Percentiles rank a stretch among this genome's conserved stretches.
These are phyloP conservation scores for Tylopilus sp. DNA, from an alignment of 1,284 basidiomycete genomes.

Conservation along the genomic window DNA sequence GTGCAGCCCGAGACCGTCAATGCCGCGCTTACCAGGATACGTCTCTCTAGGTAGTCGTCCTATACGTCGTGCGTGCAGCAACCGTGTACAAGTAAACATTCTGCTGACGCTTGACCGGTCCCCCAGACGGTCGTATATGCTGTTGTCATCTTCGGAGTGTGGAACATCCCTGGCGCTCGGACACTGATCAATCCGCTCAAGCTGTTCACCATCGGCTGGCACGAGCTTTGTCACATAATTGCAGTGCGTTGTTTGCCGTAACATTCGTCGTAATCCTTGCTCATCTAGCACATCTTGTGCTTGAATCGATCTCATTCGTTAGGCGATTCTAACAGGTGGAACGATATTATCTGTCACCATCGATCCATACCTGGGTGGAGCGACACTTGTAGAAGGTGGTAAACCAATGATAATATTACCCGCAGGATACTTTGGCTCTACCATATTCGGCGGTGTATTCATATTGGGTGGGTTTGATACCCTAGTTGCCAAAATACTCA, in stretches of 20 bases:
- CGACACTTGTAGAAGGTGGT: slow-evolving; percentile 71
- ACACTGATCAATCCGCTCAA: slow-evolving; percentile 75
- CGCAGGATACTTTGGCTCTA: slow-evolving; percentile 75
- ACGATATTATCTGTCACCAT: slow-evolving; percentile 71
- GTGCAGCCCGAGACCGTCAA: slow-evolving; percentile 13
- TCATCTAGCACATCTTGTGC: slow-evolving; percentile 5
- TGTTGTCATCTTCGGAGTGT: slow-evolving; percentile 74
- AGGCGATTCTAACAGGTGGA: slow-evolving; percentile 76
- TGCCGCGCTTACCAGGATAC: slow-evolving; percentile 27
- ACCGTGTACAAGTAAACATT: slow-evolving; percentile 6
- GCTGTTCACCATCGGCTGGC: slow-evolving; percentile 77
- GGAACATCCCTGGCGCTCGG: slow-evolving; percentile 73
- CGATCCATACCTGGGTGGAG: slow-evolving; percentile 75
- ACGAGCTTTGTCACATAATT: slow-evolving; percentile 77
- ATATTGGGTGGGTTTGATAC: slow-evolving; percentile 75
- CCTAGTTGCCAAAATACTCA: slow-evolving; percentile 74
- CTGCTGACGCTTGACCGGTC: slow-evolving; percentile 11
- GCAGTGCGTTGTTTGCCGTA: slow-evolving; percentile 45
- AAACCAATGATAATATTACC: slow-evolving; percentile 62
- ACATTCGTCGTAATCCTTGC: not conserved
- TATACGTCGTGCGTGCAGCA: slow-evolving; percentile 62
- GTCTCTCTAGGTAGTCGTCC: slow-evolving; percentile 49
- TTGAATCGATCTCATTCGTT: slow-evolving; percentile 1
- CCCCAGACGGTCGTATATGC: slow-evolving; percentile 69
- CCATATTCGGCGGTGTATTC: slow-evolving; percentile 71